Base-by-base conservation (phyloP, 2,329 filamentous ascomycete genomes). In the Pseudocercospora macadamiae region DNA sequence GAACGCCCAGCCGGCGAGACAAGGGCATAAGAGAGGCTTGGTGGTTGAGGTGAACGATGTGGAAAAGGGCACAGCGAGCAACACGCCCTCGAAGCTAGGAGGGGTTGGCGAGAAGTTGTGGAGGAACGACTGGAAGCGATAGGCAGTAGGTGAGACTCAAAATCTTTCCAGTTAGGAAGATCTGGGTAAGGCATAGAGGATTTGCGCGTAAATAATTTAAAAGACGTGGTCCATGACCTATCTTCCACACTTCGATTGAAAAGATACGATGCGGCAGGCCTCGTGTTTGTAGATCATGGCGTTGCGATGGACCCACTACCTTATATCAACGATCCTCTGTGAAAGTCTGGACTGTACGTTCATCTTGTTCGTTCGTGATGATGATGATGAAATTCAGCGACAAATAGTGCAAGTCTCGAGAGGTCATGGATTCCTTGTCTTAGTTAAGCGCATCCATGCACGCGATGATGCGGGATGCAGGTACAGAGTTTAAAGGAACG, bases 1-100 rank as follows among this genome's bases (percentile, higher is more conserved):
- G 60, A 57, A 44, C n/a, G 48, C 45, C 25, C 55, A 55, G 16
- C 57, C 57, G 19, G 51, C 49, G n/a, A 51, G 53, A 48, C 56
- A 51, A 14, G 63, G 62, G 12, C 67, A 66, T n/a, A 70, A 70
- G 61, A 56, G 67, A 16, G 68, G 69, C 4, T 18, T 67, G 23
- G 59, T 63, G 12, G 65, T 69, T 4, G 63, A 63, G 42, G 64
- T 65, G 26, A 60, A 68, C 51, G 67, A 74, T 47, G 67, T 93
- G 14, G 68, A 70, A 44, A 68, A 71, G 25, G 74, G 71, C 67
- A 68, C 68, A 7, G 57, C 48, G 23, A 65, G 25, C 18, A 55
- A 36, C n/a, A 16, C 59, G 28, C 23, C 49, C 28, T n/a, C 42
- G 45, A 26, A 28, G 42, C 36, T 34, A 34, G 63, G 59, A 47